phyloP scores from a whole-genome alignment of 768 basidiomycete species.

The Boletus tomentosulus region DNA sequence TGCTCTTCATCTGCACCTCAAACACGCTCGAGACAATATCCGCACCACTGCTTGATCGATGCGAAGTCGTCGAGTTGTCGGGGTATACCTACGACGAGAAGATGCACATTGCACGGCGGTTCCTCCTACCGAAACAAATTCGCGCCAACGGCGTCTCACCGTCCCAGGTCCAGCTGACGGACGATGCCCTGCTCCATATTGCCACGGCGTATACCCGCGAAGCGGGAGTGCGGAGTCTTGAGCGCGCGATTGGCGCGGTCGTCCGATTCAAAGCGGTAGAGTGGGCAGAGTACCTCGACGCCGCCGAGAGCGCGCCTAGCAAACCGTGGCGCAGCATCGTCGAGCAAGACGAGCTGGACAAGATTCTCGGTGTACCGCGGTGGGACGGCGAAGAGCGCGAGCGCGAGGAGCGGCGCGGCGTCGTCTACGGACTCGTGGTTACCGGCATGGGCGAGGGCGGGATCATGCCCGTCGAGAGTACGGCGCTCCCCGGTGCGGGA shows the following conservation, averaged over 20 bases:
- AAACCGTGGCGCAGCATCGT: conserved; percentile 57
- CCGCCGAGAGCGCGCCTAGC: conserved; percentile 13
- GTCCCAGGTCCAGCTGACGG: conserved; percentile 58
- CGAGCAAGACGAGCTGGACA: conserved; percentile 69
- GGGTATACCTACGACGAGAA: conserved; percentile 92
- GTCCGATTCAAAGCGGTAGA: conserved; percentile 91
- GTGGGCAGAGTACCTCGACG: conserved; percentile 63
- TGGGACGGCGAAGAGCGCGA: conserved; percentile 81
- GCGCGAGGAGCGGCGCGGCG: conserved; percentile 65
- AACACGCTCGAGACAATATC: conserved; percentile 89
- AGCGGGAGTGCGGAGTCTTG: conserved; percentile 88
- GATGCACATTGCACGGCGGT: conserved; percentile 80
- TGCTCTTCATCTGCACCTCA: conserved; percentile 90
- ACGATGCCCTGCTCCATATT: conserved; percentile 66
- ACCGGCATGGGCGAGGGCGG: conserved; percentile 85
- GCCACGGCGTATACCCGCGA: conserved; percentile 83
- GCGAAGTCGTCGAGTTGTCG: conserved; percentile 80
- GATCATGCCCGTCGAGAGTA: conserved; percentile 81
- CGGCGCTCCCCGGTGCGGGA: conserved; percentile 71
- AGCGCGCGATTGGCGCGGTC: conserved; percentile 83
- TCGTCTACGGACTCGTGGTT: conserved; percentile 86
- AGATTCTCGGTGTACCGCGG: conserved; percentile 74
- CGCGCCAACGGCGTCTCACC: conserved; percentile 67
- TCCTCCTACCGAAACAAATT: conserved; percentile 88
- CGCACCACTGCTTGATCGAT: conserved; percentile 82